Base-by-base conservation (phyloP, 805 yeast species). In the Candida sonorensis region DNA sequence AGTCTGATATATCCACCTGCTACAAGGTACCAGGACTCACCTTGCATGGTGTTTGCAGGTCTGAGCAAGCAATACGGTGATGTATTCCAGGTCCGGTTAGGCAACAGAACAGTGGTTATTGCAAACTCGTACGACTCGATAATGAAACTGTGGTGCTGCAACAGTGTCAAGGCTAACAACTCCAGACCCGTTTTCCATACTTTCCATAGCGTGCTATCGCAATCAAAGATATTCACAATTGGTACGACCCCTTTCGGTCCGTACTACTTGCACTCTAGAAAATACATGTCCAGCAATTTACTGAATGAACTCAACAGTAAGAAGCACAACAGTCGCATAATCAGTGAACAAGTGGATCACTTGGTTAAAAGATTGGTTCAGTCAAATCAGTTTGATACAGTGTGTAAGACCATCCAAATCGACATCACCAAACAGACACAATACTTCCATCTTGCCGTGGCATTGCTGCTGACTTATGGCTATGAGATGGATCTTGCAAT, bases 131-230 rank as follows among this genome's bases (percentile, higher is more conserved):
- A 59, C 42, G 69, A 66, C 4, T 67, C 79, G 6, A 74, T 77
- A 1, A 51, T 55, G 23, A 59, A 59, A 16, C 54, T 82, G 3
- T 80, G 83, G 82, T 51, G 68, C 17, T 53, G 53, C 18, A 50
- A 42, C 10, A 62, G 64, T 41, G 58, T 75, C 7, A 50, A 61
- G 21, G 70, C 77, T 3, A 72, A 72, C 38, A 77, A 74, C 44
- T 81, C 90, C 2, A 59, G 94, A 26, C 92, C 92, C 0, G 54
- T 65, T 14, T 61, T 70, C 33, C 72, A 72, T 51, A 79, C 87
- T 1, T 82, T 83, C 55, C 92, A 83, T 55, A 59, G 64, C 13
- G 63, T 81, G 3, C 61, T 81, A 26, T 67, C 81, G 0, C 54
- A 62, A 16, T 64, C 72, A 0, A 75, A 69, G 34, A 75, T 80